Evolutionary conservation across 352 stramenopile species (phyloP), one percentile per base, ranked within the genome.

Genomic region (Phytophthora constricta): DNA sequence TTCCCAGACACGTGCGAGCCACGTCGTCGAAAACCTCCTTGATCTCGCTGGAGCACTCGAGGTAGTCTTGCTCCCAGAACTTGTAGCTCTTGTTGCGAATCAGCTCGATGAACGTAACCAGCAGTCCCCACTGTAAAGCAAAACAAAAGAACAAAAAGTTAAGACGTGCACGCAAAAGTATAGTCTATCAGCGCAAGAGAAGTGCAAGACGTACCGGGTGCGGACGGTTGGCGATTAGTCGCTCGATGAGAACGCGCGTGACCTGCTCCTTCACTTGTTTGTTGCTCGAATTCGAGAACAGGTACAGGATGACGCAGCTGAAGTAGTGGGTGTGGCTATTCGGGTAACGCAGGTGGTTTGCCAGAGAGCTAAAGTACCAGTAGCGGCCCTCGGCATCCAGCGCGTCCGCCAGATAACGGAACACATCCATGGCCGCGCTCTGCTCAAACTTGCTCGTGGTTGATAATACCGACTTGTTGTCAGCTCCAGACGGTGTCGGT

Each of bases 321-420:
- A 99, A 99, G 81, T 99, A 99, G 82, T 99, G 97, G 48, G 98
- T 99, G 84, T 99, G 97, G 74, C 91, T 98, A 73, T 99, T 99
- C 33, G 98, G 98, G 79, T 98, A 99, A 22, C 98, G 92, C 55
- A 99, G 86, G 77, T 99, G 97, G 77, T 99, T 99, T 17, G 94
- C 97, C 65, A 99, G 93, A 27, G 96, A 97, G 74, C 98, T 99
- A 49, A 99, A 96, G 80, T 98, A 98, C 77, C 96, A 98, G 82
- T 99, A 99, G 48, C 97, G 89, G 19, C 95, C 96, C 37, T 98
- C 92, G 31, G 98, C 86, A 77, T 99, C 94, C 53, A 99, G 82
- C 57, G 96, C 86, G 46, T 99, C 96, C 57, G 98, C 96, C 28
- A 99, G 73, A 62, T 98, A 97, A 16, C 98, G 92, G 62, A 99